These are phyloP conservation scores for Grigorovia jiainica DNA, from an alignment of 805 yeast species.

Conservation along the genomic window DNA sequence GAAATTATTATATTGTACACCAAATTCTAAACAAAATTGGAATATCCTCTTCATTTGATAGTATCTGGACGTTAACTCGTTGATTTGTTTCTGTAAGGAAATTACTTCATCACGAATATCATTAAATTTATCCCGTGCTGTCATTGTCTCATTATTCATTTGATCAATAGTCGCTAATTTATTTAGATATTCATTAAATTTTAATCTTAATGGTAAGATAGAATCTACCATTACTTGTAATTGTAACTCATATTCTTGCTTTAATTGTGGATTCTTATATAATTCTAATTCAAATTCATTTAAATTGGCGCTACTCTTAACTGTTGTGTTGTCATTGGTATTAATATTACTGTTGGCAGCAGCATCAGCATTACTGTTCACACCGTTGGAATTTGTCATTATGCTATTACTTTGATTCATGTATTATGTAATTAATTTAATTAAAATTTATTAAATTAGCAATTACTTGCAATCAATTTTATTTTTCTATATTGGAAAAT, in stretches of 20 bases:
- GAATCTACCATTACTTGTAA: conserved; percentile 5
- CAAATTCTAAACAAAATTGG: conserved; percentile 18
- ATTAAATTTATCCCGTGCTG: conserved; percentile 16
- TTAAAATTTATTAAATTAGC: too few species aligned
- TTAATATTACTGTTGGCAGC: too few species aligned
- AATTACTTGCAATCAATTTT: too few species aligned
- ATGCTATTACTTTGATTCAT: too few species aligned
- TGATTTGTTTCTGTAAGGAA: conserved; percentile 14
- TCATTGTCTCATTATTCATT: neutral
- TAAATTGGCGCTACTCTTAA: too few species aligned
- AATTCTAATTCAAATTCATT: conserved; percentile 1
- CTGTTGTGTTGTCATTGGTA: too few species aligned
- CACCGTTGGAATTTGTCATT: too few species aligned
- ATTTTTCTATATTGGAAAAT: too few species aligned
- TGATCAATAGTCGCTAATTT: conserved; percentile 13
- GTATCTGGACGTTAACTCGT: too few species aligned
- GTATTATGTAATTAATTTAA: too few species aligned
- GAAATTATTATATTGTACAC: conserved; percentile 11
- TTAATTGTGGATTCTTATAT: neutral
- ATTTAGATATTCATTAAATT: conserved; percentile 21
- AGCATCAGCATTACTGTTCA: too few species aligned
- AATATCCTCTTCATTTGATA: conserved; percentile 22
- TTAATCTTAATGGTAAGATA: conserved; percentile 12
- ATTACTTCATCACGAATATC: conserved; percentile 14
- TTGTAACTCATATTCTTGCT: conserved; percentile 1